Evolutionary conservation across 192 early-diverging fungal genomes (phyloP).

Genomic region (Backusella tarrabulga): DNA sequence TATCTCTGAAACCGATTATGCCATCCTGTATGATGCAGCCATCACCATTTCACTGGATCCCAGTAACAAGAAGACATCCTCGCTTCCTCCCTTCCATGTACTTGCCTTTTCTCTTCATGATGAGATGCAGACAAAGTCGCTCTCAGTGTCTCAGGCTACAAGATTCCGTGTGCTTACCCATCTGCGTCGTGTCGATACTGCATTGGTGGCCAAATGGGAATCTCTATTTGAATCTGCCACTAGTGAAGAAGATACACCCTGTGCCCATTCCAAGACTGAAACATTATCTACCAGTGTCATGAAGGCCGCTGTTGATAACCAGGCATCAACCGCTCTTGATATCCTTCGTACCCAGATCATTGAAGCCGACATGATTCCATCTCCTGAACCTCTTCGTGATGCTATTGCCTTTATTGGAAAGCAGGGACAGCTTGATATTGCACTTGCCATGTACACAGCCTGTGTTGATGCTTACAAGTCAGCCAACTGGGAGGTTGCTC

Average conservation of each 20-base stretch:
- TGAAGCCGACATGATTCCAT: constrained; percentile 3
- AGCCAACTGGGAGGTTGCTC: background rate
- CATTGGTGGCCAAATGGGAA: background rate
- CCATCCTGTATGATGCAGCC: constrained; percentile 18
- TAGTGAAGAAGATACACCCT: background rate
- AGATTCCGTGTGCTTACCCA: background rate
- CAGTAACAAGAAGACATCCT: background rate
- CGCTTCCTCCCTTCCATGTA: background rate
- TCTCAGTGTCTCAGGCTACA: background rate
- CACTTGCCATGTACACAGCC: constrained; percentile 13
- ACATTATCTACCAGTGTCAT: constrained; percentile 14
- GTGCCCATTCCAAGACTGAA: background rate
- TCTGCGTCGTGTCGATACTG: background rate
- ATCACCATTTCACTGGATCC: background rate
- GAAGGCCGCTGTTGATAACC: constrained; percentile 24
- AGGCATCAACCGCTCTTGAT: background rate
- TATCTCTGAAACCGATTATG: background rate
- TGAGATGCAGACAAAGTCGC: background rate
- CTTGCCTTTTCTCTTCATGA: background rate
- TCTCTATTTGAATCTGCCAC: background rate
- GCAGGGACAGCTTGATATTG: constrained; percentile 17
- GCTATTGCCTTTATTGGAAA: constrained; percentile 33
- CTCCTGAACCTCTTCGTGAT: constrained; percentile 32
- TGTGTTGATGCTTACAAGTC: constrained; percentile 7
- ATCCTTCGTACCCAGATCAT: constrained; percentile 16